Evolutionary conservation across 345 rosid genomes (phyloP).

Genomic region (Arabidopsis thaliana): TAIR10.1 NC_003070.9:19712001-19712500

Average conservation of each 20-base stretch:
- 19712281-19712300: conserved; percentile 48
- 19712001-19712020: conserved; percentile 1
- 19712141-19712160: background rate
- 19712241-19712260: background rate
- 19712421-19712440: conserved; percentile 57
- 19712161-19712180: background rate
- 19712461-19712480: background rate
- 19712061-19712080: conserved; percentile 85
- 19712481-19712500: conserved; percentile 3
- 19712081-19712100: conserved; percentile 85
- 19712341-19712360: conserved; percentile 85
- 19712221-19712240: background rate
- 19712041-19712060: conserved; percentile 98
- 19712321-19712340: conserved; percentile 95
- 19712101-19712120: conserved; percentile 97
- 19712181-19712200: background rate
- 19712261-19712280: conserved; percentile 15
- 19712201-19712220: background rate
- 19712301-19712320: conserved; percentile 97
- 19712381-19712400: conserved; percentile 90
- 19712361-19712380: conserved; percentile 86
- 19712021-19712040: background rate
- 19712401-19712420: conserved; percentile 82
- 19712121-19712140: conserved; percentile 54
- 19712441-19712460: background rate